Evolutionary conservation across 2,329 filamentous ascomycete genomes (phyloP), one percentile per base, ranked within the genome.

Genomic region (Trichophaea hybrida): DNA sequence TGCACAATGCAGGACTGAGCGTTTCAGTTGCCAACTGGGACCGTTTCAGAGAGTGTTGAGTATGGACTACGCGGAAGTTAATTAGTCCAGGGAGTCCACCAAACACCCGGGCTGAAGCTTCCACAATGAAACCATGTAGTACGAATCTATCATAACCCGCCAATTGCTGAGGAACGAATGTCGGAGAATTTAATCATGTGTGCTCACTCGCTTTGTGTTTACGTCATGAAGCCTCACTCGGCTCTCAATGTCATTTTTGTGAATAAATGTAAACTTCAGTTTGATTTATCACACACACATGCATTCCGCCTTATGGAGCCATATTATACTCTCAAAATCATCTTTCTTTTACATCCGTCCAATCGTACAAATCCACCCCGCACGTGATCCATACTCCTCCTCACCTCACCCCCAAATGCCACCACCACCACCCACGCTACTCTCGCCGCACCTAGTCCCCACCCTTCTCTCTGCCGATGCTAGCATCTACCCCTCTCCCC

Each of bases 401-500:
- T 7, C 5, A 17, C 40, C n/a, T 13, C n/a, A 17, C 24, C 40
- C 40, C 24, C 13, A 1, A 13, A 46, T 13, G 40, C 13, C 50
- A 37, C 32, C n/a, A 12, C 32, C 50, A 12, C 33, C 24, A 5
- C 32, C 50, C 12, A 53, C 24, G 12, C 32, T 6, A 8, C 50
- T n/a, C 34, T 32, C 32, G 4, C 50, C 6, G 31, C 13, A 35
- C 50, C 32, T 53, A 53, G 50, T 64, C n/a, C 59, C 60, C 13
- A 17, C n/a, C 6, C 57, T 62, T 7, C 63, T 64, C 32, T 44
- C 34, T 35, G 59, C 59, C n/a, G 63, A 65, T 51, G 46, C 56
- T 5, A 57, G 58, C 1, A 71, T 73, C 63, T 73, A 73, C 59
- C 71, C 71, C 5, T 71, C 69, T 4, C 66, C 70, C n/a, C 64